phyloP scores from a whole-genome alignment of 2,329 filamentous ascomycete species.

The Colletotrichum sp. region DNA sequence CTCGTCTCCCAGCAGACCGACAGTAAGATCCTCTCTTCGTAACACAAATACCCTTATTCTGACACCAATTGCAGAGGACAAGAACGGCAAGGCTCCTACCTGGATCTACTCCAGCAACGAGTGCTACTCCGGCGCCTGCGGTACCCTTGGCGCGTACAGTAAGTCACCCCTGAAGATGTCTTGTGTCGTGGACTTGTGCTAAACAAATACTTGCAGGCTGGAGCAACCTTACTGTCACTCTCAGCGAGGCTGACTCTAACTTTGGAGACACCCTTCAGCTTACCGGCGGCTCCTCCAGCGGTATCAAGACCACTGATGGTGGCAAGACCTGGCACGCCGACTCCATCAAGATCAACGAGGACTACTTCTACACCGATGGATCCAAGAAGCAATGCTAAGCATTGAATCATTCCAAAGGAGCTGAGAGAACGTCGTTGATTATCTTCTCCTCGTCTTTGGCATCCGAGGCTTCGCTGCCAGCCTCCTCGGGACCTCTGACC shows the following conservation, averaged over 20 bases:
- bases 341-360: conserved; percentile 8
- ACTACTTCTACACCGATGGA: conserved; percentile 1
- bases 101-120: background rate
- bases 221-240: background rate
- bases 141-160: background rate
- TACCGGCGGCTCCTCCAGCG: background rate
- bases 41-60: background rate
- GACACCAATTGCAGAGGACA: background rate
- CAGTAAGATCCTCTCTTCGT: background rate
- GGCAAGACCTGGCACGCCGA: conserved; percentile 1
- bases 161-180: rapidly evolving
- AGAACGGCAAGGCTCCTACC: background rate
- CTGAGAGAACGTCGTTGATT: background rate
- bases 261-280: background rate
- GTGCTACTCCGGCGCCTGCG: background rate
- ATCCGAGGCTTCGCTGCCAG: background rate
- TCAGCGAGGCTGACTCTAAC: background rate
- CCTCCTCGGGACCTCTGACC: background rate
- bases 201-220: background rate
- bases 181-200: background rate
- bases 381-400: background rate
- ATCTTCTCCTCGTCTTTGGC: background rate
- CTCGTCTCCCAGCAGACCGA: background rate
- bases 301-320: background rate
- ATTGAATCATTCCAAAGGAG: background rate